These are phyloP conservation scores for Flaveria bidentis DNA, from an alignment of 129 eudicot genomes.

Conservation along the genomic window DNA sequence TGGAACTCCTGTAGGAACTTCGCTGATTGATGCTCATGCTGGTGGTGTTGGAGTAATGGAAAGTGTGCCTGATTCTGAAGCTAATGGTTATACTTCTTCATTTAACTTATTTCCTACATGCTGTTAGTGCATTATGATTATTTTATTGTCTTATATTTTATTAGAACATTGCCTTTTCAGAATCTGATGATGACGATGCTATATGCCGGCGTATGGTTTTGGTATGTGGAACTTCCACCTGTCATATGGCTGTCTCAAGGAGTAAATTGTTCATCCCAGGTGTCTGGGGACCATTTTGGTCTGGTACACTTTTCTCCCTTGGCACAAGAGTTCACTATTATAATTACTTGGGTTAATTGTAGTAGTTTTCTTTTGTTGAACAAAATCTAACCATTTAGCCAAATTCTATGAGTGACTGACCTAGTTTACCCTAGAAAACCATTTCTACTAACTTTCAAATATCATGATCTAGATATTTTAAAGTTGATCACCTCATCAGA, in stretches of 20 bases:
- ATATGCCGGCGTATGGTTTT: slow-evolving; percentile 88
- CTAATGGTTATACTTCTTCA: slow-evolving; percentile 43
- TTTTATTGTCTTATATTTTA: slow-evolving; percentile 17
- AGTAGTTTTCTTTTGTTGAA: background rate
- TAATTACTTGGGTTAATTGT: background rate
- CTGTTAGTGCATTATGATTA: background rate
- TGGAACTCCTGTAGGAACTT: slow-evolving; percentile 95
- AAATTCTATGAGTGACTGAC: background rate
- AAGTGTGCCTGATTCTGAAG: slow-evolving; percentile 60
- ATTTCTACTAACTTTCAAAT: background rate
- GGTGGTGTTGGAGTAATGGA: slow-evolving; percentile 99
- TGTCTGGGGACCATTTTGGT: slow-evolving; percentile 99
- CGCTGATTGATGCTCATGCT: slow-evolving; percentile 98
- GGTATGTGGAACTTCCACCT: slow-evolving; percentile 98
- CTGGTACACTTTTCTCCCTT: slow-evolving; percentile 50
- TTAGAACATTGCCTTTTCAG: slow-evolving; percentile 36
- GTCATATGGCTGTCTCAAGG: slow-evolving; percentile 91
- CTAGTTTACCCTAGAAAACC: background rate
- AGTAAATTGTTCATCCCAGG: slow-evolving; percentile 90
- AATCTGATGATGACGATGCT: slow-evolving; percentile 62
- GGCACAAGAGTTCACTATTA: slow-evolving; percentile 9
- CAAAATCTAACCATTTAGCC: background rate
- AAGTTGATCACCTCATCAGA: background rate
- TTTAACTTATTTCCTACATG: slow-evolving; percentile 2
- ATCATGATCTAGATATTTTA: background rate